These are phyloP conservation scores for Blastobotrys americana DNA, from an alignment of 805 yeast species.

Conservation along the genomic window DNA sequence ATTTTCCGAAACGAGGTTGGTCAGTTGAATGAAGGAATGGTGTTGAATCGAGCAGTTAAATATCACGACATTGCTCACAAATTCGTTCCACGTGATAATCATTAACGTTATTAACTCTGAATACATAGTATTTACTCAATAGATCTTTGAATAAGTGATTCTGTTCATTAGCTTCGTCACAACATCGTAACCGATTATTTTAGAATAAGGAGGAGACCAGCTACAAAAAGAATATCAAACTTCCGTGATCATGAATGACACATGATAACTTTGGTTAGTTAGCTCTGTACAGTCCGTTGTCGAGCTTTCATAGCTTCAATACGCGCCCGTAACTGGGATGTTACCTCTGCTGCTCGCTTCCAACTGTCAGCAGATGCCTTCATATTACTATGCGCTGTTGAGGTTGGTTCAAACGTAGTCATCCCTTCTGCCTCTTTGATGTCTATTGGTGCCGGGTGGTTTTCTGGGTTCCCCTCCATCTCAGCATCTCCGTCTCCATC, in stretches of 20 bases:
- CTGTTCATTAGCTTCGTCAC: too few species aligned
- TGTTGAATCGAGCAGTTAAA: slow-evolving; percentile 22
- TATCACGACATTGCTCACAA: slow-evolving; percentile 21
- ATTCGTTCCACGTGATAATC: slow-evolving; percentile 20
- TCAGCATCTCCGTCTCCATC: slow-evolving; percentile 5
- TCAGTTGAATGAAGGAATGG: slow-evolving; percentile 26
- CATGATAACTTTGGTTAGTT: too few species aligned
- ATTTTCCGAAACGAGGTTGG: slow-evolving; percentile 24
- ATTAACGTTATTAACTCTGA: slow-evolving; percentile 7
- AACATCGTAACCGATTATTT: too few species aligned
- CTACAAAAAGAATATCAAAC: too few species aligned
- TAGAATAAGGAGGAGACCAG: too few species aligned
- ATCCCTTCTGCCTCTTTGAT: too few species aligned
- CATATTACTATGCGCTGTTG: slow-evolving; percentile 28
- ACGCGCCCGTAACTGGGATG: slow-evolving; percentile 75
- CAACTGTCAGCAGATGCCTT: slow-evolving; percentile 41
- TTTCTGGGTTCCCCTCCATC: too few species aligned
- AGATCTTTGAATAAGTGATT: too few species aligned
- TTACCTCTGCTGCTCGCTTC: slow-evolving; percentile 86
- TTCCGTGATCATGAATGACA: too few species aligned
- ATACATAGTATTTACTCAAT: too few species aligned
- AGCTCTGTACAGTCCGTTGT: slow-evolving; percentile 6
- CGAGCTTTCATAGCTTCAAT: slow-evolving; percentile 80
- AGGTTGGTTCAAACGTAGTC: slow-evolving; percentile 24
- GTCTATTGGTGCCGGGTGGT: too few species aligned